Base-by-base conservation (phyloP, 208 protist genomes). In the Wallacemonas sp. region DNA sequence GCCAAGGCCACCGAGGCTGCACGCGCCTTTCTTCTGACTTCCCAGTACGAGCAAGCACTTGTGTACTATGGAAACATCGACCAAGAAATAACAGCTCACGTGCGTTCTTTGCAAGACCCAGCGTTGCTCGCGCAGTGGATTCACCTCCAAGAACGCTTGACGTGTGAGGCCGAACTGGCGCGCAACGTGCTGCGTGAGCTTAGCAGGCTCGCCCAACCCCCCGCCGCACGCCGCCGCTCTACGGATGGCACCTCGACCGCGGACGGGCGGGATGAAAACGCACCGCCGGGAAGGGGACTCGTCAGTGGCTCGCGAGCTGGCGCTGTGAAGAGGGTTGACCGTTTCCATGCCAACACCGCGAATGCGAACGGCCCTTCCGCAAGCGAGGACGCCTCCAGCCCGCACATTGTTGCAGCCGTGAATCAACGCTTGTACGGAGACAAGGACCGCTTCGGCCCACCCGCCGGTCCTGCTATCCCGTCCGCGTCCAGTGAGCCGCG, bases 341-440 rank as follows among this genome's bases (percentile, higher is more conserved):
- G 42, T 26, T 22, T 59, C 50, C 24, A 44, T 26, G 26, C 12
- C 61, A n/a, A n/a, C n/a, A 30, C 65, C 55, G 5, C 32, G 46
- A 4, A 52, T 68, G 1, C 17, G 0, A 57, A 8, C 32, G 5
- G 12, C 36, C n/a, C 24, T 10, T 6, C 59, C 13, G 32, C 45
- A 62, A 30, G 38, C n/a, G 27, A 22, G 45, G 42, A 42, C 45
- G 29, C 19, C 3, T 21, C 42, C 6, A 48, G 24, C 22, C 26
- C 30, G 50, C 50, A 57, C 27, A 21, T 33, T 15, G 39, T 60
- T 2, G 57, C 58, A 27, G 54, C 63, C 21, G 30, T 78, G 12
- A 89, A 94, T 48, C 34, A 86, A 45, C 54, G 66, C 17, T 67
- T 89, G 1, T 94, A 94, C 71, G 88, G 88, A 10, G 88, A 94